Evolutionary conservation across 2,329 filamentous ascomycete genomes (phyloP).

Genomic region (Nemania serpens): DNA sequence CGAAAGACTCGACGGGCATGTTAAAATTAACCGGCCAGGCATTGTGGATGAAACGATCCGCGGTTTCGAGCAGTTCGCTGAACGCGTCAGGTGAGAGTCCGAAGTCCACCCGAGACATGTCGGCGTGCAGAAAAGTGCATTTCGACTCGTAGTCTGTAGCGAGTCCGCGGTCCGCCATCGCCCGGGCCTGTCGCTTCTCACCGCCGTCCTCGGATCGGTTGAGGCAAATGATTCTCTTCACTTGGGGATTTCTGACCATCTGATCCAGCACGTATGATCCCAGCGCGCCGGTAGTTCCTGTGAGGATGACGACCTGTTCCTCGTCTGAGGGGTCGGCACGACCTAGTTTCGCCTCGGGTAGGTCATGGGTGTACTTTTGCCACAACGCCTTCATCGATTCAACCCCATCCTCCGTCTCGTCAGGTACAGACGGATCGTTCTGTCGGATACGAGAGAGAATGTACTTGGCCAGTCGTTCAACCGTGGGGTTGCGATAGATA

Average conservation of each 20-base stretch:
- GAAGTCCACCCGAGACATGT: constrained; percentile 52
- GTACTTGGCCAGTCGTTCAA: constrained; percentile 42
- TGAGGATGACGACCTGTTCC: constrained; percentile 50
- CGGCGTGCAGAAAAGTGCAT: constrained; percentile 54
- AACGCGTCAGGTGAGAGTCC: constrained; percentile 49
- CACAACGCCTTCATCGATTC: constrained; percentile 43
- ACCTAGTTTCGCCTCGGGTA: constrained; percentile 32
- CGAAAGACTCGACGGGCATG: constrained; percentile 53
- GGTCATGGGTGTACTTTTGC: constrained; percentile 43
- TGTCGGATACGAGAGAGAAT: constrained; percentile 37
- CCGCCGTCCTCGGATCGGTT: constrained; percentile 53
- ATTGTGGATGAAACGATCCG: constrained; percentile 57
- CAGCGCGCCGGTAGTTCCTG: constrained; percentile 55
- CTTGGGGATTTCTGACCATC: constrained; percentile 40
- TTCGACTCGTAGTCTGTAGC: constrained; percentile 42
- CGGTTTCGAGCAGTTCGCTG: constrained; percentile 44
- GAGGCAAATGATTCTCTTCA: constrained; percentile 52
- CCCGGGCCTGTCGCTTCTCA: constrained; percentile 44
- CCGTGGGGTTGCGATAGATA: constrained; percentile 47
- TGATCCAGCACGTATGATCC: constrained; percentile 53
- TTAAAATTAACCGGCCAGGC: constrained; percentile 62
- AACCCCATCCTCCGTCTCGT: constrained; percentile 31
- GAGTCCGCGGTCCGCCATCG: constrained; percentile 47
- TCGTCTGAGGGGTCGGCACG: constrained; percentile 41
- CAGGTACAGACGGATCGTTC: constrained; percentile 6